These are phyloP conservation scores for Myriangium duriaei DNA, from an alignment of 2,329 filamentous ascomycete genomes.

Conservation along the genomic window DNA sequence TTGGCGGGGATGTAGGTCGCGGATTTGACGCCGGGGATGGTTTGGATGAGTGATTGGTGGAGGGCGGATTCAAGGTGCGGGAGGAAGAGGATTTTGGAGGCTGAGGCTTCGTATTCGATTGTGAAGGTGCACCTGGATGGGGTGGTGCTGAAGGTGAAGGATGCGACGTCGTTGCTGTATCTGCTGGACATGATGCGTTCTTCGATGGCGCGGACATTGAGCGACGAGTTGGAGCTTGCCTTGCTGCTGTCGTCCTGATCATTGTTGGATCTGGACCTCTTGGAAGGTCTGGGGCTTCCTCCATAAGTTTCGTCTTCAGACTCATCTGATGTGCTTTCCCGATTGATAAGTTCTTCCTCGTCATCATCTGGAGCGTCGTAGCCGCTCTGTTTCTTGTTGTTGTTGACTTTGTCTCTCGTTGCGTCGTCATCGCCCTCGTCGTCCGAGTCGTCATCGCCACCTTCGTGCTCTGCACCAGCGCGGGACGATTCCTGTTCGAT, in stretches of 20 bases:
- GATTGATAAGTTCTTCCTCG: slow-evolving; percentile 63
- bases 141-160: slow-evolving; percentile 63
- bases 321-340: slow-evolving; percentile 46
- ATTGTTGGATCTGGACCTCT: slow-evolving; percentile 21
- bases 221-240: slow-evolving; percentile 26
- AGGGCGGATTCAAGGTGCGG: slow-evolving; percentile 75
- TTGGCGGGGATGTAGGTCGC: slow-evolving; percentile 41
- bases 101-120: slow-evolving; percentile 65
- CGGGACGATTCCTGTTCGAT: slow-evolving; percentile 38
- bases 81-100: slow-evolving; percentile 86
- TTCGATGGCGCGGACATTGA: slow-evolving; percentile 32
- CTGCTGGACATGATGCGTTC: slow-evolving; percentile 49
- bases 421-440: slow-evolving; percentile 42
- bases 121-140: slow-evolving; percentile 71
- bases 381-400: slow-evolving; percentile 67
- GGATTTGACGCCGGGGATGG: slow-evolving; percentile 62
- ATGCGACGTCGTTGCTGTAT: slow-evolving; percentile 51
- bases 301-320: slow-evolving; percentile 45
- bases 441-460: slow-evolving; percentile 56
- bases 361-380: slow-evolving; percentile 91
- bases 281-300: slow-evolving; percentile 29
- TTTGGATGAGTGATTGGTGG: slow-evolving; percentile 70
- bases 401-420: slow-evolving; percentile 58
- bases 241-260: slow-evolving; percentile 17
- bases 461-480: slow-evolving; percentile 35